Conservation (phyloP, 2,329 filamentous ascomycete genomes). For the Colletotrichum magnum region DNA sequence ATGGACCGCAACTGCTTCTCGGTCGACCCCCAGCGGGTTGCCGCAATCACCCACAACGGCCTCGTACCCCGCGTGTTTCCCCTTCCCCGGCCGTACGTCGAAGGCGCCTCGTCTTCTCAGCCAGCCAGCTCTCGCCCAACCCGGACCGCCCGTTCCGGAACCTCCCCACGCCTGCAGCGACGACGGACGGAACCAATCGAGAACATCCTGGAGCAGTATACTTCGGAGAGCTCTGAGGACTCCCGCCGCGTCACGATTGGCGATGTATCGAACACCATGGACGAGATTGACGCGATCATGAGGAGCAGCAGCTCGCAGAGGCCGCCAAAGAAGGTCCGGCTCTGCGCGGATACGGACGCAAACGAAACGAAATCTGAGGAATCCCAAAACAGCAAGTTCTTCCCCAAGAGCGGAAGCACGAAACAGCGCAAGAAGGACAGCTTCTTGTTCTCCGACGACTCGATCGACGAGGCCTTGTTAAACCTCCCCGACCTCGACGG, state of each 20-base stretch:
- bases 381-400: constrained; percentile 68
- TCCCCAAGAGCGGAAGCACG: constrained; percentile 52
- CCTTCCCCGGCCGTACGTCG: constrained; percentile 70
- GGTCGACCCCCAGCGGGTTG: constrained; percentile 63
- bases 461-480: constrained; percentile 67
- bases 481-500: constrained; percentile 66
- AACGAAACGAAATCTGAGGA: constrained; percentile 49
- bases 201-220: constrained; percentile 54
- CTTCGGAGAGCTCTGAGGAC: constrained; percentile 6
- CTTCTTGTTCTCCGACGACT: constrained; percentile 69
- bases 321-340: constrained; percentile 70
- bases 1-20: constrained; percentile 75
- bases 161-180: constrained; percentile 59
- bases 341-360: constrained; percentile 61
- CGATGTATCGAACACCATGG: constrained; percentile 26
- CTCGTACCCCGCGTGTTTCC: constrained; percentile 70
- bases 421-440: constrained; percentile 54
- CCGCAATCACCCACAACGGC: constrained; percentile 64
- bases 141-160: constrained; percentile 44
- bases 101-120: constrained; percentile 46
- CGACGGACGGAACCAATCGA: constrained; percentile 67
- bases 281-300: constrained; percentile 39
- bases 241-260: constrained; percentile 28
- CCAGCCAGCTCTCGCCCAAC: constrained; percentile 41
- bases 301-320: constrained; percentile 44